Base-by-base conservation (phyloP, 169 alveolate species). In the Plasmodium adleri region DNA sequence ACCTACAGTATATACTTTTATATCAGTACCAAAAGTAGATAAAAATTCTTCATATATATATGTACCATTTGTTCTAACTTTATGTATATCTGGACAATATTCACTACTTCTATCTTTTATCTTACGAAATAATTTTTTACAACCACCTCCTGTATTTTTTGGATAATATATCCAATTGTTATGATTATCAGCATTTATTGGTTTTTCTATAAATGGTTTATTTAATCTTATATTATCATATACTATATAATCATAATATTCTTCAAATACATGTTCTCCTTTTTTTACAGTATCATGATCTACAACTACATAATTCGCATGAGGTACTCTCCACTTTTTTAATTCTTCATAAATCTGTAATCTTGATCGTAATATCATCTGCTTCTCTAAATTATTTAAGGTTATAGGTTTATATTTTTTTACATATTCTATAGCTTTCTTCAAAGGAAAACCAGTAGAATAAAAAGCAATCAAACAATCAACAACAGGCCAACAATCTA, bases 151-250 rank as follows among this genome's bases (percentile, higher is more conserved):
- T 20, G 98, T 96, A 66, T 95, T 96, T 39, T 95, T 93, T 9
- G 98, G 97, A 88, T 98, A 98, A 92, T 98, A 98, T 49, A 98
- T 97, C 97, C 98, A 98, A 74, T 97, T 97, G 91, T 98, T 97
- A 92, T 98, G 99, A 92, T 98, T 98, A 90, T 98, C 99, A 2
- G 99, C 99, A 92, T 98, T 97, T 71, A 97, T 89, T 3, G 99
- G 99, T 72, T 98, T 98, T 90, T 98, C 99, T 0, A 98, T 98
- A 92, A 98, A 98, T 0, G 99, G 99, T 88, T 98, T 98, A 67
- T 94, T 93, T 66, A 98, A 88, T 92, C 97, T 95, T 39, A 96
- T 86, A 12, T 98, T 97, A 64, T 97, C 95, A 78, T 96, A 97
- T 10, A 95, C 93, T 39, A 98, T 95, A 83, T 96, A 98, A 78